These are phyloP conservation scores for Brassica juncea DNA, from an alignment of 345 rosid genomes.

Conservation along the genomic window DNA sequence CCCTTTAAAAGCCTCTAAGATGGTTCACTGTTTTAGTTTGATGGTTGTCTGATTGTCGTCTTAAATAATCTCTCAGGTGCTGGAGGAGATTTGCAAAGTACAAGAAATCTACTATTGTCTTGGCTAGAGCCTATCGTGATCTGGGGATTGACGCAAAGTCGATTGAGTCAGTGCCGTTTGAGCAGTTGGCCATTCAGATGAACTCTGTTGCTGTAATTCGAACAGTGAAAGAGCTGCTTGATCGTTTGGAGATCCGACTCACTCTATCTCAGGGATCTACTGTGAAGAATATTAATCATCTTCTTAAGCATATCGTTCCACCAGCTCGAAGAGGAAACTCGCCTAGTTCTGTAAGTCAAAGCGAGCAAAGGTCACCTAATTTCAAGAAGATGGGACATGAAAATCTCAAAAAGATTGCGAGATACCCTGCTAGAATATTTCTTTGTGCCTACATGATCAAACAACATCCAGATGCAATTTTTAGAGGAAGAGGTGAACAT, in stretches of 20 bases:
- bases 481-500: slow-evolving; percentile 82
- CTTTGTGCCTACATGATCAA: slow-evolving; percentile 95
- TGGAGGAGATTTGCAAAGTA: slow-evolving; percentile 72
- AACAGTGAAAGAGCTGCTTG: slow-evolving; percentile 65
- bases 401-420: slow-evolving; percentile 44
- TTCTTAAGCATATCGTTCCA: slow-evolving; percentile 68
- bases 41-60: neutral
- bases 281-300: slow-evolving; percentile 74
- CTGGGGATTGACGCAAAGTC: slow-evolving; percentile 57
- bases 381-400: slow-evolving; percentile 43
- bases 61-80: slow-evolving; percentile 50
- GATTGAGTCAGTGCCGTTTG: slow-evolving; percentile 71
- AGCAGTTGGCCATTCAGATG: slow-evolving; percentile 73
- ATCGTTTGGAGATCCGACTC: slow-evolving; percentile 81
- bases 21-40: neutral
- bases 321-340: slow-evolving; percentile 63
- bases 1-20: neutral
- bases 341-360: slow-evolving; percentile 51
- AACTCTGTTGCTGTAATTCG: slow-evolving; percentile 66
- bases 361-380: slow-evolving; percentile 51
- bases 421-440: slow-evolving; percentile 83
- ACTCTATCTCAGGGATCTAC: slow-evolving; percentile 37
- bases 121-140: slow-evolving; percentile 63
- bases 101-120: slow-evolving; percentile 63
- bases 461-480: slow-evolving; percentile 89